These are phyloP conservation scores for Chlamydomonas schloesseri DNA, from an alignment of 139 green algal species.

Conservation along the genomic window DNA sequence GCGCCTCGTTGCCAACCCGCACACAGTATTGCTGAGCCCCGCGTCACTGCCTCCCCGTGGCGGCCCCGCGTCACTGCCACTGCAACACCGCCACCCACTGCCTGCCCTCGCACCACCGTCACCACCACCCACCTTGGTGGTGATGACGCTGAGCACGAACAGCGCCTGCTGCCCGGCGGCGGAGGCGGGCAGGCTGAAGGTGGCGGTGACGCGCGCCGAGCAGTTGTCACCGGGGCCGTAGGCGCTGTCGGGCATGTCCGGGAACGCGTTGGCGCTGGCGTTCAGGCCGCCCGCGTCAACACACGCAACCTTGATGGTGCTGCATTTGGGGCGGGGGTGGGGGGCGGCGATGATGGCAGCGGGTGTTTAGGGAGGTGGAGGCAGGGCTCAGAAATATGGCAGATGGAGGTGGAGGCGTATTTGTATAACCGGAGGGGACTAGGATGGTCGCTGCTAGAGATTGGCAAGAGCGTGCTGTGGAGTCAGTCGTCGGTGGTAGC, in stretches of 20 bases:
- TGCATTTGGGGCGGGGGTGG: not conserved
- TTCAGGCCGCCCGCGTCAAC: not conserved
- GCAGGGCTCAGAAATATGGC: not conserved
- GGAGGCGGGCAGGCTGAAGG: not conserved
- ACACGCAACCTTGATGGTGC: slow-evolving; percentile 21
- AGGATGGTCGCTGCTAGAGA: too few species aligned
- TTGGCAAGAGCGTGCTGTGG: too few species aligned
- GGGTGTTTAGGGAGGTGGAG: not conserved
- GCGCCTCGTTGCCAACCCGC: too few species aligned
- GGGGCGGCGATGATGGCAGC: not conserved
- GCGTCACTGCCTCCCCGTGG: too few species aligned
- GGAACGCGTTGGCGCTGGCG: slow-evolving; percentile 1
- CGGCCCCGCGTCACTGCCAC: too few species aligned
- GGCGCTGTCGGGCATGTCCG: slow-evolving; percentile 18
- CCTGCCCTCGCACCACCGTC: too few species aligned
- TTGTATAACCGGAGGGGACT: too few species aligned
- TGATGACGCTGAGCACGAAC: slow-evolving; percentile 1
- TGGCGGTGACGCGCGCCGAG: not conserved
- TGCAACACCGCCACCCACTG: too few species aligned
- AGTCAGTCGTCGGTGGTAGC: too few species aligned
- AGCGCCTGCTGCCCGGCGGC: not conserved
- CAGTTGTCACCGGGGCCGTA: slow-evolving; percentile 11
- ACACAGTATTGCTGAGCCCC: too few species aligned
- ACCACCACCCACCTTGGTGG: not conserved
- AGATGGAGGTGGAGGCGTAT: too few species aligned